Base-by-base conservation (phyloP, 2,329 filamentous ascomycete species). In the Orbilia blumenaviensis region DNA sequence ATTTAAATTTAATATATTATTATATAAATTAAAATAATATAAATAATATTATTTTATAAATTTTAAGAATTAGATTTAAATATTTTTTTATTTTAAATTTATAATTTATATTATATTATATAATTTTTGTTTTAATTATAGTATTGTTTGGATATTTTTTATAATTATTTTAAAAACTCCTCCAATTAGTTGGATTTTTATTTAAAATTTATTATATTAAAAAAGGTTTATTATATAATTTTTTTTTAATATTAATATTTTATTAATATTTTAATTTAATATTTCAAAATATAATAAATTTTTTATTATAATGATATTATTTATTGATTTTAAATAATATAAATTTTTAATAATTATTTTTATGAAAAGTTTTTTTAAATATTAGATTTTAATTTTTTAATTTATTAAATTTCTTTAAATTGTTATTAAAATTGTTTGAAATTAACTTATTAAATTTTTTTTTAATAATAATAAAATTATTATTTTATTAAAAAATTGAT, bases 291-390 rank as follows among this genome's bases (percentile, higher is more conserved):
- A n/a, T n/a, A n/a, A n/a, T n/a, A n/a, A n/a, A n/a, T n/a, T 32
- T 32, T 32, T 32, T 32, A 32, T 32, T 32, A 32, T 50, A 50
- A 18, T 12, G 16, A 50, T 50, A 50, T 16, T 8, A 21, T 21
- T 50, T 50, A 50, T 10, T 21, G 6, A 50, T 18, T 21, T 18
- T 18, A 18, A 23, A 21, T 21, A 23, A 21, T 21, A 50, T 50
- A 50, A 50, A 50, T 16, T 23, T 58, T 38, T 29, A 58, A 29
- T 58, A 58, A 29, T 58, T 38, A 58, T 58, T 54, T 34, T 29
- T 54, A 54, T 54, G 34, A 54, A 54, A 32, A 12, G 6, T 29
- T 27, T 54, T 29, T 29, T n/a, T 54, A 32, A 21, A 10, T 29
- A n/a, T 58, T 58, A 8, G n/a, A 29, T 38, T 38, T 12, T 32